Evolutionary conservation across 2,329 filamentous ascomycete species (phyloP).

Genomic region (Pyrenophora seminiperda): DNA sequence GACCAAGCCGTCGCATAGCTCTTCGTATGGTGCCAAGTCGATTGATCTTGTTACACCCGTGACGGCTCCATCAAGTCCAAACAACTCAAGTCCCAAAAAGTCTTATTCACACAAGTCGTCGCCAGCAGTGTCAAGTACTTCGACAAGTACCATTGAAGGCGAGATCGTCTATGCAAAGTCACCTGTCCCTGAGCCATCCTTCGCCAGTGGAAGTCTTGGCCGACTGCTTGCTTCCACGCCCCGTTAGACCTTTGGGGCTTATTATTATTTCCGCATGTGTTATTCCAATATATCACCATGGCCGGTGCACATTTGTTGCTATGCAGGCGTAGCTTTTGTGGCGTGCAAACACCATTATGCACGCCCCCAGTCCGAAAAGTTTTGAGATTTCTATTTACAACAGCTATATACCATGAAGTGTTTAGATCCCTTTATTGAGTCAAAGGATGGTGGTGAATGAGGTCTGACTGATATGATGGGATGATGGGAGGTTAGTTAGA

Average conservation of each 20-base stretch:
- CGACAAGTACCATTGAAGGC: constrained; percentile 44
- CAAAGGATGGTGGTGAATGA: not conserved
- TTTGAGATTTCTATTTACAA: too few relatives aligned
- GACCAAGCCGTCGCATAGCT: constrained; percentile 45
- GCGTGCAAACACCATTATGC: not conserved
- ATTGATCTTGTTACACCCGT: constrained; percentile 54
- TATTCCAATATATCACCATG: constrained; percentile 3
- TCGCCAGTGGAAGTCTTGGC: constrained; percentile 47
- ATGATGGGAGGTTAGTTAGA: too few relatives aligned
- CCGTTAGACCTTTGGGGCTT: constrained; percentile 5
- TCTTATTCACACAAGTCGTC: constrained; percentile 43
- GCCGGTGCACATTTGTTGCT: not conserved
- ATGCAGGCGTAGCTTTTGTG: constrained; percentile 7
- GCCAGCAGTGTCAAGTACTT: constrained; percentile 39
- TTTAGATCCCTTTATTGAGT: constrained; percentile 1
- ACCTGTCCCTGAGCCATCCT: constrained; percentile 39
- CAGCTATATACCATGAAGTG: constrained; percentile 8
- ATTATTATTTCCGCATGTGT: not conserved
- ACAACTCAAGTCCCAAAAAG: constrained; percentile 9
- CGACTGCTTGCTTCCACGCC: constrained; percentile 41
- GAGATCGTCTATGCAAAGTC: constrained; percentile 47
- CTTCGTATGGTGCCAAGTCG: constrained; percentile 48
- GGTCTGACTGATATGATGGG: not conserved
- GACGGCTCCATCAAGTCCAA: constrained; percentile 42
- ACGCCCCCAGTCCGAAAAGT: not conserved